Evolutionary conservation across 129 eudicot genomes (phyloP), one percentile per base, ranked within the genome.

Genomic region (Logfia minima): DNA sequence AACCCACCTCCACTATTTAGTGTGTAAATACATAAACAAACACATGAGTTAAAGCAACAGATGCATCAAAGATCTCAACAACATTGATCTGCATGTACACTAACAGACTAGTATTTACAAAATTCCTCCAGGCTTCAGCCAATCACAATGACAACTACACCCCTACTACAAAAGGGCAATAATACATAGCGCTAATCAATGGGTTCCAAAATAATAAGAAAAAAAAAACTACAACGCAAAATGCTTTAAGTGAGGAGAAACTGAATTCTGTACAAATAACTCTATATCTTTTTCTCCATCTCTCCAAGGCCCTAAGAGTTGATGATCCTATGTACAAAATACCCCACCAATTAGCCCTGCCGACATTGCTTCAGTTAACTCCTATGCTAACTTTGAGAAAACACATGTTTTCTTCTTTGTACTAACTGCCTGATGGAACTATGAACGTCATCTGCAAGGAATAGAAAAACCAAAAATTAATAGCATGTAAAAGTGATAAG

Each of bases 91-190:
- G 58, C 74, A 79, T 77, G 77, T 80, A 83, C 72, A 83, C 79
- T 75, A 77, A 66, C 75, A 45, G 68, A 56, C 66, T 78, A 45
- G 75, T 85, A 85, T 91, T 81, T 87, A 86, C 93, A 89, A 87
- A 83, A 86, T 71, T 79, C 70, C 86, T 56, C 84, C 78, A 78
- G 89, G 88, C 89, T 78, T 86, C 64, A 70, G 88, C 93, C 86
- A 84, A 77, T 69, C 74, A 83, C 77, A 82, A 85, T 82, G 82
- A 78, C 52, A 31, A 64, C 88, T 52, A 77, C 75, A 86, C 82
- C 73, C 79, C 75, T 68, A 75, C 64, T 70, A 68, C 80, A 60
- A 85, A 80, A 35, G 83, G 77, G 63, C 70, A 85, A 81, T 70
- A 75, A 84, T 86, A 82, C 87, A 89, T 23, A 65, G 83, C 75